Evolutionary conservation across 129 eudicot species (phyloP).

Genomic region (Heracleum sosnowskyi): DNA sequence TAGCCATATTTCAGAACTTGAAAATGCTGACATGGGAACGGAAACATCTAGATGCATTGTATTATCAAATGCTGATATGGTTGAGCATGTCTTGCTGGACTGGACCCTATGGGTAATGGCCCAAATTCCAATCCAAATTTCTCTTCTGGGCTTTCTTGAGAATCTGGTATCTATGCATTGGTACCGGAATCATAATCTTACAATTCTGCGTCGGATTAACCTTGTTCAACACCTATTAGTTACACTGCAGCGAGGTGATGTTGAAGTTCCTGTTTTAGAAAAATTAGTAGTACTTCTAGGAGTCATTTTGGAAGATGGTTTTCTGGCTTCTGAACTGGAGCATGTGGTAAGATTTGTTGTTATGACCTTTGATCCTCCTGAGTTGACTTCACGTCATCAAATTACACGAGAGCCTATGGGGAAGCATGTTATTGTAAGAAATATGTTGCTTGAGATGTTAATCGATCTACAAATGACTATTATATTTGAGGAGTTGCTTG

Average conservation of each 20-base stretch:
- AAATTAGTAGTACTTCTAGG: slow-evolving; percentile 70
- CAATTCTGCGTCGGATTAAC: slow-evolving; percentile 78
- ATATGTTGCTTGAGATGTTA: slow-evolving; percentile 93
- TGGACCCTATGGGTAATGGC: slow-evolving; percentile 98
- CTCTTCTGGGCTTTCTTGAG: slow-evolving; percentile 84
- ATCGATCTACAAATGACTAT: slow-evolving; percentile 75
- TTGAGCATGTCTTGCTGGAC: slow-evolving; percentile 89
- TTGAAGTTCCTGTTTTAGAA: slow-evolving; percentile 91
- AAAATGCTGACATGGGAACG: slow-evolving; percentile 46
- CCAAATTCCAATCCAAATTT: slow-evolving; percentile 72
- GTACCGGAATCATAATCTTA: slow-evolving; percentile 89
- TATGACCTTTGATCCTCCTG: slow-evolving; percentile 94
- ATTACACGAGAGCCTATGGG: slow-evolving; percentile 83
- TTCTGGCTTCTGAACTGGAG: slow-evolving; percentile 82
- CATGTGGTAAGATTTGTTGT: slow-evolving; percentile 83
- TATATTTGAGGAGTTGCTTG: slow-evolving; percentile 78
- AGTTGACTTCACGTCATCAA: slow-evolving; percentile 40
- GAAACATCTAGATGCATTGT: slow-evolving; percentile 93
- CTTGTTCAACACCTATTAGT: slow-evolving; percentile 88
- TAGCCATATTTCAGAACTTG: slow-evolving; percentile 80
- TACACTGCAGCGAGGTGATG: slow-evolving; percentile 90
- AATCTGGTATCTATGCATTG: slow-evolving; percentile 91
- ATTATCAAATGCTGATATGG: slow-evolving; percentile 94
- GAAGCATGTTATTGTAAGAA: slow-evolving; percentile 88
- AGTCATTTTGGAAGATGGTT: slow-evolving; percentile 71